Evolutionary conservation across 306 rosid genomes (phyloP).

Genomic region (Nissolia schottii): DNA sequence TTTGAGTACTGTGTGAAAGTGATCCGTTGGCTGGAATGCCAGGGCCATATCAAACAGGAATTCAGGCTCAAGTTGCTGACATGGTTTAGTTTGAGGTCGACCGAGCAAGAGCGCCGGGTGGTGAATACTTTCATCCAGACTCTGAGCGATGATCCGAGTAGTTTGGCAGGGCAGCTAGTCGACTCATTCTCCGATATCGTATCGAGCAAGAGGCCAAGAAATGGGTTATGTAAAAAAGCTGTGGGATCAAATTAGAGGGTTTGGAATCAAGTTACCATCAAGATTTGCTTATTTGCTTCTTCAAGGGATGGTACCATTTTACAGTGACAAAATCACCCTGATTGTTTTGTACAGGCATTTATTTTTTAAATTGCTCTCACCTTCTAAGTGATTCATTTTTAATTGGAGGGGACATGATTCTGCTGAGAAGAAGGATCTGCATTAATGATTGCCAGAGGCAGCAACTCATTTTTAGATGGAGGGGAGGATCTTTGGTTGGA

Average conservation of each 20-base stretch:
- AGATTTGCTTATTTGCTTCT: constrained; percentile 43
- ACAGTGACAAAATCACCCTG: constrained; percentile 38
- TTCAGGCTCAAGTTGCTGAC: constrained; percentile 93
- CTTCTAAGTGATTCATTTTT: constrained; percentile 52
- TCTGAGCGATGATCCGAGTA: constrained; percentile 89
- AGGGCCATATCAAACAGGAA: constrained; percentile 86
- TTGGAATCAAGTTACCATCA: constrained; percentile 33
- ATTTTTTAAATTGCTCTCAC: constrained; percentile 64
- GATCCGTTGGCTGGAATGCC: constrained; percentile 95
- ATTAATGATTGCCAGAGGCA: constrained; percentile 57
- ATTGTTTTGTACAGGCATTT: constrained; percentile 79
- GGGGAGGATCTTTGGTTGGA: constrained; percentile 45
- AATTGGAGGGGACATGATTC: constrained; percentile 40
- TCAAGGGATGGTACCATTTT: constrained; percentile 35
- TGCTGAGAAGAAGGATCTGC: constrained; percentile 50
- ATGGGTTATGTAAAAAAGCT: constrained; percentile 61
- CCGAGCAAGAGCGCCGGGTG: constrained; percentile 98
- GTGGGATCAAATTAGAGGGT: constrained; percentile 48
- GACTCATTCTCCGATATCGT: constrained; percentile 91
- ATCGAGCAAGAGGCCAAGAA: constrained; percentile 81
- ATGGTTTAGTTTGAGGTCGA: constrained; percentile 98
- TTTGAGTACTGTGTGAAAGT: constrained; percentile 98
- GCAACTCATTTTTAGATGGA: constrained; percentile 52
- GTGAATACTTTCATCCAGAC: constrained; percentile 97
- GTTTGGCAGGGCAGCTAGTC: constrained; percentile 96